phyloP scores from a whole-genome alignment of 1,284 basidiomycete genomes.

The Abortiporus biennis region DNA sequence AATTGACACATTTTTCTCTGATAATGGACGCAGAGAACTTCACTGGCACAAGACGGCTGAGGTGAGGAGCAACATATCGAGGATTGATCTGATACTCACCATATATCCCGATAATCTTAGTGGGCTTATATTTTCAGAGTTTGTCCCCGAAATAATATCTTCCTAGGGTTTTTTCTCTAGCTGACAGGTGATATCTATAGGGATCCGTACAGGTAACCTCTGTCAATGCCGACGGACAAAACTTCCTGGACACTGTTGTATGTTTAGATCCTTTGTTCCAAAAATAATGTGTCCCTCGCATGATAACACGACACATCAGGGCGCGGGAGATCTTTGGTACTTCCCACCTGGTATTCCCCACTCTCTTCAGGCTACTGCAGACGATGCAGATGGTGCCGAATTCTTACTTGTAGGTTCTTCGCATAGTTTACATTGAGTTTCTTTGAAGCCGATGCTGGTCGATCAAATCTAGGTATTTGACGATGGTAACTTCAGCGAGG shows the following conservation, averaged over 20 bases:
- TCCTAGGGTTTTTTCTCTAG: neutral
- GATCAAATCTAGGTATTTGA: slow-evolving; percentile 31
- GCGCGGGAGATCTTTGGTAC: slow-evolving; percentile 45
- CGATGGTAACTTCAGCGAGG: slow-evolving; percentile 34
- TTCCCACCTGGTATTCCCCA: slow-evolving; percentile 54
- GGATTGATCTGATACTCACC: slow-evolving; percentile 3
- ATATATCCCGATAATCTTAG: slow-evolving; percentile 20
- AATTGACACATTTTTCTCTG: neutral
- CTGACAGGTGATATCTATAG: slow-evolving; percentile 22
- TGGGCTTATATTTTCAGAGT: slow-evolving; percentile 67
- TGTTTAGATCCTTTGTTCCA: slow-evolving; percentile 1
- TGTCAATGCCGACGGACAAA: slow-evolving; percentile 55
- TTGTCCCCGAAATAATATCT: too few relatives aligned
- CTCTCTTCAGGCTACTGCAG: slow-evolving; percentile 56
- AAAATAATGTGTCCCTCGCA: slow-evolving; percentile 1
- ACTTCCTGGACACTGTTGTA: slow-evolving; percentile 49
- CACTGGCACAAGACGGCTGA: slow-evolving; percentile 72
- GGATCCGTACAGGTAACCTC: slow-evolving; percentile 57
- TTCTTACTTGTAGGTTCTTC: slow-evolving; percentile 52
- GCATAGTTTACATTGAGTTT: neutral
- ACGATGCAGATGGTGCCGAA: slow-evolving; percentile 53
- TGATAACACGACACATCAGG: slow-evolving; percentile 15
- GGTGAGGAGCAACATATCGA: slow-evolving; percentile 27
- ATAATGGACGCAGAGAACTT: slow-evolving; percentile 43
- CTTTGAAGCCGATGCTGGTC: slow-evolving; percentile 13